phyloP scores from a whole-genome alignment of 2,329 filamentous ascomycete genomes.

The Talaromyces piceae region DNA sequence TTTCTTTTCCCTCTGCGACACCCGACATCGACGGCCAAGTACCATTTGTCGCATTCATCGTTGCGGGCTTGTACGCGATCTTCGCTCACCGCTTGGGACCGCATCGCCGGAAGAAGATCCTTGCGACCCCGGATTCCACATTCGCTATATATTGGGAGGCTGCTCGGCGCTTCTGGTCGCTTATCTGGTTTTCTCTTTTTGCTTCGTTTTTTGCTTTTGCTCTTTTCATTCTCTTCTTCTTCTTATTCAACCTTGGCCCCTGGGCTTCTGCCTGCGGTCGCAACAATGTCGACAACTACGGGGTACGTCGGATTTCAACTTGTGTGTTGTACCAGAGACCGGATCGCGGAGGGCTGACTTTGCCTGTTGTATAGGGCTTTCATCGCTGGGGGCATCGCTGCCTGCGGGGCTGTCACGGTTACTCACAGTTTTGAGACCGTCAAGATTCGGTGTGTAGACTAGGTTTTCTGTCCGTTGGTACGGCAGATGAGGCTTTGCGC shows the following conservation, averaged over 20 bases:
- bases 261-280: background rate
- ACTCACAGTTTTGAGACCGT: conserved; percentile 98
- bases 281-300: conserved; percentile 47
- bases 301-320: conserved; percentile 31
- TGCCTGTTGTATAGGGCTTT: conserved; percentile 57
- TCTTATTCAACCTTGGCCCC: background rate
- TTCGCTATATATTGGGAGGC: too few relatives aligned
- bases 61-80: too few relatives aligned
- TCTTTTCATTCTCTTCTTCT: background rate
- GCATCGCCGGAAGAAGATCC: too few relatives aligned
- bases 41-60: too few relatives aligned
- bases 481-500: background rate
- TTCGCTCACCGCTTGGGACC: too few relatives aligned
- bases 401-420: conserved; percentile 93
- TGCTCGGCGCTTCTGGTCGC: background rate
- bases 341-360: background rate
- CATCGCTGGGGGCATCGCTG: conserved; percentile 90
- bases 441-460: conserved; percentile 72
- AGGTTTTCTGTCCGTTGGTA: background rate
- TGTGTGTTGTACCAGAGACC: background rate
- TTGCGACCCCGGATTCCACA: too few relatives aligned
- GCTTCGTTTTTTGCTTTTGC: background rate
- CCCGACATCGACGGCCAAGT: too few relatives aligned
- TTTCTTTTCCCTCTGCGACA: too few relatives aligned
- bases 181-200: too few relatives aligned